A percentile compares a stretch with the other conserved stretches of the same genome.
These are phyloP conservation scores for Colletotrichum cereale DNA, from an alignment of 2,329 filamentous ascomycete species.

Conservation along the genomic window DNA sequence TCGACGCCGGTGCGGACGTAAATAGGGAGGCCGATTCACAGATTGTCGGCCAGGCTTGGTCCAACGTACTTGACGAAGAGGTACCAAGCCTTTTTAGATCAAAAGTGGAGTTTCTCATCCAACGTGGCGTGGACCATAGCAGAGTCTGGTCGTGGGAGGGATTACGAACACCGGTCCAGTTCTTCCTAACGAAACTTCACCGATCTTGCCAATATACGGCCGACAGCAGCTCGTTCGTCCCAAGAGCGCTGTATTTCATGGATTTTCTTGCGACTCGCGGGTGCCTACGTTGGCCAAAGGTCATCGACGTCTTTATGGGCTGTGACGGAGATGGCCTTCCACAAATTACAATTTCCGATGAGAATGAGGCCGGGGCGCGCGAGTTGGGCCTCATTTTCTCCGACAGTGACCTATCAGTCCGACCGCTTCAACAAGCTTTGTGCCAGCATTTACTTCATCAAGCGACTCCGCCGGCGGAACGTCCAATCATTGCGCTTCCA, in stretches of 20 bases:
- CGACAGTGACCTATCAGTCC: neutral
- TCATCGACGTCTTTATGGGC: neutral
- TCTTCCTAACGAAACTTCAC: conserved; percentile 7
- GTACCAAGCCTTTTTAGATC: conserved; percentile 3
- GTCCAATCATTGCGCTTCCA: neutral
- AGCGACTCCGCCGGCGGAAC: neutral
- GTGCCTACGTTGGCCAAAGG: neutral
- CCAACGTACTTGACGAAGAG: conserved; percentile 11
- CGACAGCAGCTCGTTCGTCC: neutral
- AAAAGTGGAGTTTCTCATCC: conserved; percentile 10
- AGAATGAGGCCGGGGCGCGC: neutral
- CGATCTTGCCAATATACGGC: neutral
- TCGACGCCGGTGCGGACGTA: neutral
- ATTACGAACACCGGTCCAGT: neutral
- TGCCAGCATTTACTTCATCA: neutral
- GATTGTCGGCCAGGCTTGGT: conserved; percentile 1
- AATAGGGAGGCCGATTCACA: neutral
- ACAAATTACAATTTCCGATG: neutral
- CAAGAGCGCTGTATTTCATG: neutral
- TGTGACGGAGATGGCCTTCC: neutral
- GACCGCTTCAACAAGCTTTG: neutral
- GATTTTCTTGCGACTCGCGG: neutral
- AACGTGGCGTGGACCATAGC: neutral
- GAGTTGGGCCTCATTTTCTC: neutral
- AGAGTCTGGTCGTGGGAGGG: conserved; percentile 10